phyloP scores from a whole-genome alignment of 1,139 yeast species.

The Suhomyces chickasaworum region DNA sequence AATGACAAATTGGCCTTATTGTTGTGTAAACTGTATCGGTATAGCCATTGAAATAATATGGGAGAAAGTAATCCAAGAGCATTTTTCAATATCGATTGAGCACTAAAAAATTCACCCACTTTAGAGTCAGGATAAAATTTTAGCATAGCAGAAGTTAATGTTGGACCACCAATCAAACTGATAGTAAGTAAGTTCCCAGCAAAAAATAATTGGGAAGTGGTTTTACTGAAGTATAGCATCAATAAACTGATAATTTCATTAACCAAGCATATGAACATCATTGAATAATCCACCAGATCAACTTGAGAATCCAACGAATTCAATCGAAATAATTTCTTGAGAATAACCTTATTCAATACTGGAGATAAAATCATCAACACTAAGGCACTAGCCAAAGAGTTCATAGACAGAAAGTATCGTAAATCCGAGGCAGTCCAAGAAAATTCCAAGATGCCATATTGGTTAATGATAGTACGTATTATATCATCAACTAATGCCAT shows the following conservation, averaged over 20 bases:
- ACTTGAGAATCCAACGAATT: constrained; percentile 40
- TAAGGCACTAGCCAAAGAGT: constrained; percentile 49
- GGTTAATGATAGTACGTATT: constrained; percentile 24
- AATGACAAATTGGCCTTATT: constrained; percentile 9
- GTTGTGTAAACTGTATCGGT: constrained; percentile 24
- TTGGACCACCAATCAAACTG: constrained; percentile 48
- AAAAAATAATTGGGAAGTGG: constrained; percentile 11
- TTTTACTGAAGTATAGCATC: constrained; percentile 17
- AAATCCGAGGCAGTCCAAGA: constrained; percentile 60
- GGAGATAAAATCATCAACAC: constrained; percentile 39
- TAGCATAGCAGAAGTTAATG: constrained; percentile 50
- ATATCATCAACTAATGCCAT: constrained; percentile 12
- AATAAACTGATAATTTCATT: constrained; percentile 48
- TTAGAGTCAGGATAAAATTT: constrained; percentile 51
- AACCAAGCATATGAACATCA: constrained; percentile 31
- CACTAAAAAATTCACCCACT: constrained; percentile 58
- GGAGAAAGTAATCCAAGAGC: constrained; percentile 42
- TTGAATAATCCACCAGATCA: constrained; percentile 42
- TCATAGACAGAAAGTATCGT: constrained; percentile 59
- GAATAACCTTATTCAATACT: constrained; percentile 28
- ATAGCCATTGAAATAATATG: constrained; percentile 37
- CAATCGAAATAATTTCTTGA: constrained; percentile 30
- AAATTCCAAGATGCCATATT: constrained; percentile 61
- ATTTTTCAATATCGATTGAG: constrained; percentile 49
- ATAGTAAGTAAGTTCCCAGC: constrained; percentile 41